Base-by-base conservation (phyloP, 768 basidiomycete species). In the Cystobasidium onofrii region DNA sequence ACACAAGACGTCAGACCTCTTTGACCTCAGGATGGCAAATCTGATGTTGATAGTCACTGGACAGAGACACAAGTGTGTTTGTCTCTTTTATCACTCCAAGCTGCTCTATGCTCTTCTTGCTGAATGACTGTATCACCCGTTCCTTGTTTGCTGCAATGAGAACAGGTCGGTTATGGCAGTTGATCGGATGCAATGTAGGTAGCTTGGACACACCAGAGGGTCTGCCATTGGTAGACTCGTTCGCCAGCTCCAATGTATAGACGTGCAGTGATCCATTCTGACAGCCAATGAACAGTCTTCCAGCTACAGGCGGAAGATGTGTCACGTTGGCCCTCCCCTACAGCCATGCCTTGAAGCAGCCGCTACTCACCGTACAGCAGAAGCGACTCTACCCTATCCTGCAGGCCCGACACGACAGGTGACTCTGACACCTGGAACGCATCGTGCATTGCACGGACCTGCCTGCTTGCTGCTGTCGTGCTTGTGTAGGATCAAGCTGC, bases 11-110 rank as follows among this genome's bases (percentile, higher is more conserved):
- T 39, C 50, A 27, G 67, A 15, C 15, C 39, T 57, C 15, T 36
- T 29, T 25, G 31, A 43, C 33, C 27, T 25, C 34, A 62, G 20
- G 10, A 20, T 23, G 29, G 7, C 29, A 4, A 52, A 29, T 31
- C 57, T 50, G 29, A 39, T 64, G 25, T n/a, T 54, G 7, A 29
- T 29, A 74, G 85, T 73, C 78, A 92, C 94, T 94, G 29, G 91
- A 90, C 2, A 98, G 85, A 3, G 90, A 84, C 1, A 91, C 88
- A 27, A 99, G 83, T 1, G 90, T 89, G 77, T 91, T 89, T n/a
- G 90, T 85, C 77, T 92, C 90, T 75, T 88, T 88, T 76, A 97
- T 85, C 66, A 88, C 89, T 0, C 88, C 91, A 1, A 99, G 83
- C 79, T 94, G 92, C 70, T 98, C 95, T 52, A 99, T 89, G 17